A percentile compares a stretch with the other conserved stretches of the same genome.
Evolutionary conservation across 2,329 filamentous ascomycete species (phyloP).

Genomic region (Triangularia verruculosa): DNA sequence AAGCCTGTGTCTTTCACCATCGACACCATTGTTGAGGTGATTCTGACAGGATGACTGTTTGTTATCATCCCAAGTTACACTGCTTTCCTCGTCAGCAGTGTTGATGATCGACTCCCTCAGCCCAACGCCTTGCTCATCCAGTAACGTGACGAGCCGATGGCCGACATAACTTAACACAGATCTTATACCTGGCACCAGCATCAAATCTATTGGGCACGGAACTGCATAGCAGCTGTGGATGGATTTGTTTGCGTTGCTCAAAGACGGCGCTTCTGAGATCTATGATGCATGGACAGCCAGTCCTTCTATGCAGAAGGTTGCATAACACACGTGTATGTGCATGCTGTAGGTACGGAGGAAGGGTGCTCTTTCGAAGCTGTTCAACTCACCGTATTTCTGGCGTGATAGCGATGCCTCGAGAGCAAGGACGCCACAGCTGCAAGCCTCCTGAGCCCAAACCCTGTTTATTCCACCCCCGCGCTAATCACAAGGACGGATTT

Average conservation of each 20-base stretch:
- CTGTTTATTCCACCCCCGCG: background rate
- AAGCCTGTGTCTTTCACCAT: background rate
- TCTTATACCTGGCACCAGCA: slow-evolving; percentile 1
- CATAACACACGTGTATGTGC: background rate
- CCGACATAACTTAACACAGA: slow-evolving; percentile 2
- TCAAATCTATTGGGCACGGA: background rate
- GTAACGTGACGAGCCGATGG: background rate
- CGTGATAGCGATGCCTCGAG: background rate
- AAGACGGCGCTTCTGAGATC: background rate
- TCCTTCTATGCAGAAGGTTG: background rate
- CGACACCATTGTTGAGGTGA: background rate
- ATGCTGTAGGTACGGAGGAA: background rate
- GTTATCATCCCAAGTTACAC: background rate
- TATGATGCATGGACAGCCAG: background rate
- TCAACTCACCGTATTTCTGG: background rate
- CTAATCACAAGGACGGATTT: background rate
- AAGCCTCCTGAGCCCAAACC: background rate
- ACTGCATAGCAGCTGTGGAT: background rate
- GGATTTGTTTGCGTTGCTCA: background rate
- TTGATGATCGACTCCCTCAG: background rate
- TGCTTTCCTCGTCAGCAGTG: background rate
- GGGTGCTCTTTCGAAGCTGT: background rate
- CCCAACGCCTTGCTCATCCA: background rate
- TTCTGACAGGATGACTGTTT: background rate
- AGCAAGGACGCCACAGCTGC: background rate